Evolutionary conservation across 2,329 filamentous ascomycete genomes (phyloP).

Genomic region (Fusarium pilosicola): DNA sequence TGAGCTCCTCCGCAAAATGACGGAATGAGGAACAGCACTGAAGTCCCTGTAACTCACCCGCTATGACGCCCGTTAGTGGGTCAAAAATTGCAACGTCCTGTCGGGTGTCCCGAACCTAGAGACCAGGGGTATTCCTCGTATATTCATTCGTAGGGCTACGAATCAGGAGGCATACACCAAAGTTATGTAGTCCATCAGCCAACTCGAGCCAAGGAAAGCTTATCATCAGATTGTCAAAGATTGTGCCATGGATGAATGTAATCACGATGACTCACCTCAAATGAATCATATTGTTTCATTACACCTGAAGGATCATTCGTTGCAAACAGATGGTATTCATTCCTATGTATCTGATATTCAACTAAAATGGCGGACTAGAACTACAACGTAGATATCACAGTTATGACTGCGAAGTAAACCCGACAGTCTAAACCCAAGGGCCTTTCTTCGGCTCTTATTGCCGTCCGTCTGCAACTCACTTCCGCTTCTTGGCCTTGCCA

Average conservation of each 20-base stretch:
- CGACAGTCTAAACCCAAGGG: neutral
- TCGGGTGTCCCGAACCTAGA: neutral
- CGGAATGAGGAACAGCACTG: slow-evolving; percentile 19
- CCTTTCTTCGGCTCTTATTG: neutral
- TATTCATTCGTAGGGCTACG: slow-evolving; percentile 3
- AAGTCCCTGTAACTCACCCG: slow-evolving; percentile 14
- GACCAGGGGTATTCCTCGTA: neutral
- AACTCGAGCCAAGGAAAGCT: neutral
- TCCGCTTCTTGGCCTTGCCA: slow-evolving; percentile 57
- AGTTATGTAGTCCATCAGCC: too few relatives aligned
- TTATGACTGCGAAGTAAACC: neutral
- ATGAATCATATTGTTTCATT: neutral
- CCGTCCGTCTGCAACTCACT: slow-evolving; percentile 39
- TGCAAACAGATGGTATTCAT: neutral
- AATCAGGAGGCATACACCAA: neutral
- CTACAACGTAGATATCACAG: neutral
- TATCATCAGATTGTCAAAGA: neutral
- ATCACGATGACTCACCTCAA: neutral
- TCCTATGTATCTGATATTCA: neutral
- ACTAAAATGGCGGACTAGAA: neutral
- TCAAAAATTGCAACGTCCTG: slow-evolving; percentile 5
- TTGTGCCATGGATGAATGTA: neutral
- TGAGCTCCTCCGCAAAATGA: slow-evolving; percentile 33
- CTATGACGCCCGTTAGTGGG: slow-evolving; percentile 35
- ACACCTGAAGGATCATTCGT: neutral